phyloP scores from a whole-genome alignment of 768 basidiomycete genomes.

The Nevesoporus exiguus region DNA sequence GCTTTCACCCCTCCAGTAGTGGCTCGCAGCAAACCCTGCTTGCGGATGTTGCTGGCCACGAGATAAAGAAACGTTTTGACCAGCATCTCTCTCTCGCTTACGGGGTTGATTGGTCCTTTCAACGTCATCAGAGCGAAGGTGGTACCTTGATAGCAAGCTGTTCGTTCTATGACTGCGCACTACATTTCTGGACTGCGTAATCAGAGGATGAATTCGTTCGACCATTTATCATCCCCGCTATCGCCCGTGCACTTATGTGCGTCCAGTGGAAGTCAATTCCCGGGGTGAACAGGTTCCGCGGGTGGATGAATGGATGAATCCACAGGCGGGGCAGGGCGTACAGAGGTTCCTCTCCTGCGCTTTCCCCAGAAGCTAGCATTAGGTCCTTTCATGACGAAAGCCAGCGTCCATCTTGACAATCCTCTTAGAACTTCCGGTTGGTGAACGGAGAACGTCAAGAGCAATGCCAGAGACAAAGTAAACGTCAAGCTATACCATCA shows the following conservation, averaged over 20 bases:
- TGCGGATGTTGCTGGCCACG: slow-evolving; percentile 23
- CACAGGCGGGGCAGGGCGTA: slow-evolving; percentile 8
- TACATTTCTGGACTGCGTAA: slow-evolving; percentile 79
- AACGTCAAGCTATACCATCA: slow-evolving; percentile 49
- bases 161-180: slow-evolving; percentile 90
- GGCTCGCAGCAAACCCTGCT: background rate
- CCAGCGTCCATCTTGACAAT: slow-evolving; percentile 66
- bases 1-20: slow-evolving; percentile 13
- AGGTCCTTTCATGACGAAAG: slow-evolving; percentile 63
- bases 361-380: slow-evolving; percentile 53
- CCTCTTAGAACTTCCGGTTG: slow-evolving; percentile 66
- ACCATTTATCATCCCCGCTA: background rate
- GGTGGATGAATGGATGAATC: slow-evolving; percentile 1
- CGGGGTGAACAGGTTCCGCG: background rate
- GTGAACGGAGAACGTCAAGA: slow-evolving; percentile 62
- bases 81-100: slow-evolving; percentile 84
- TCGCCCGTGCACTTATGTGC: background rate
- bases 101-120: slow-evolving; percentile 85
- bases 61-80: slow-evolving; percentile 60
- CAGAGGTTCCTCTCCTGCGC: slow-evolving; percentile 15
- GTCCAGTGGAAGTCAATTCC: background rate
- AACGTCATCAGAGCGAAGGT: slow-evolving; percentile 20
- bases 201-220: background rate
- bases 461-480: slow-evolving; percentile 57
- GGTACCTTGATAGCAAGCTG: slow-evolving; percentile 75